Evolutionary conservation across 1,284 basidiomycete genomes (phyloP), one percentile per base, ranked within the genome.

Genomic region (Moniliophthora roreri): DNA sequence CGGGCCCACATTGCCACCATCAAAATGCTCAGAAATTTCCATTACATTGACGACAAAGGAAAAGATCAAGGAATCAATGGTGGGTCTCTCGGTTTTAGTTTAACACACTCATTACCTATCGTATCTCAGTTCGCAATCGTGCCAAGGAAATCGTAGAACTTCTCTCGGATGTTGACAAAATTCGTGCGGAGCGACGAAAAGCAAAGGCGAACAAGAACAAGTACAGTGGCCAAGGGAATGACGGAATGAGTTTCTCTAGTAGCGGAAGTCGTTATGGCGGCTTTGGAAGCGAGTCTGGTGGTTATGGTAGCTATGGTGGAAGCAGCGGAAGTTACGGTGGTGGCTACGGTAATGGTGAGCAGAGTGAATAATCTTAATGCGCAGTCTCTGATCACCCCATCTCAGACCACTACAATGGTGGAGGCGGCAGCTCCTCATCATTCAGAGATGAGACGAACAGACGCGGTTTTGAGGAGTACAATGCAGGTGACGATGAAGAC

Each of bases 1-100:
- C 83, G 96, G 53, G 91, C 93, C 1, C 97, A 99, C 67, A 78
- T 98, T 18, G 89, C 91, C 37, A 98, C 95, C 24, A 85, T 99
- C 68, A 98, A 98, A 76, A 98, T 99, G 90, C 83, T 99, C 8
- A 80, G 95, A 56, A 98, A 89, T 66, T 99, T 99, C 74, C 97
- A 99, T 69, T 98, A 98, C 71, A 93, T 98, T 54, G 97, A 99
- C 63, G 96, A 99, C 61, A 97, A 96, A 73, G 95, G 93, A 54
- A 99, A 99, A 71, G 97, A 99, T 66, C 94, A 99, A 70, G 96
- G 96, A n/a, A 84, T 98, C 63, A 99, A 99, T 63, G 93, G 94
- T 93, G 63, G 35, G 82, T n/a, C 20, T 16, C 13, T 41, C 21
- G 44, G 16, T 35, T 16, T 44, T n/a, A n/a, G n/a, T n/a, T n/a